Conservation (phyloP, 139 green algal species). For the Haematococcus sp. region DNA sequence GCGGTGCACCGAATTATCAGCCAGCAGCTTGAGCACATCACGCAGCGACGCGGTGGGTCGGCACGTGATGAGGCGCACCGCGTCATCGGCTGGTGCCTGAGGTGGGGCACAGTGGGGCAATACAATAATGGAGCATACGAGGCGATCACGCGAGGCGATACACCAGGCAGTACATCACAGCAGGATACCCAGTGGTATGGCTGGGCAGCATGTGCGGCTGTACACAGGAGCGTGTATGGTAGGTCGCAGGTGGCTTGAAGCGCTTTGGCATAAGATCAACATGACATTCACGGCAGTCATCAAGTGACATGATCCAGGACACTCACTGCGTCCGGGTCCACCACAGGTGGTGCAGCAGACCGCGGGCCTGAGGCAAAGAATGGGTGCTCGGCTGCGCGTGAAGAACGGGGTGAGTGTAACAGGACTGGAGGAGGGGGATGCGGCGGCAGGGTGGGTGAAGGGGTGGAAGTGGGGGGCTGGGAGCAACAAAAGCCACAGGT, state of each 20-base stretch:
- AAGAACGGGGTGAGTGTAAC: neutral
- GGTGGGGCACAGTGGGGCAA: neutral
- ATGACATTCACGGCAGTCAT: neutral
- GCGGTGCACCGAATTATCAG: slow-evolving; percentile 30
- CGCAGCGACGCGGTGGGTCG: too few relatives aligned
- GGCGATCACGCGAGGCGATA: neutral
- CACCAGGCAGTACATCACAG: neutral
- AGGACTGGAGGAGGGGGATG: neutral
- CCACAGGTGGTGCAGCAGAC: neutral
- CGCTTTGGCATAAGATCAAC: neutral
- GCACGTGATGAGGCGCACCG: too few relatives aligned
- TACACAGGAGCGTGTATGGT: neutral
- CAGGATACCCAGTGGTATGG: too few relatives aligned
- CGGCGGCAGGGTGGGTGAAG: neutral
- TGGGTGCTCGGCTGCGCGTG: slow-evolving; percentile 15
- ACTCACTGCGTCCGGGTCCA: slow-evolving; percentile 6
- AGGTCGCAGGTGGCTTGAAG: neutral
- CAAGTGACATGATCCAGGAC: neutral
- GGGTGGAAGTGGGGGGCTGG: neutral
- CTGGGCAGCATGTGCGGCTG: neutral
- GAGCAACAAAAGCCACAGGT: too few relatives aligned
- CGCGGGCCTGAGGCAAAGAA: slow-evolving; percentile 34
- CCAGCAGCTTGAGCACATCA: slow-evolving; percentile 21
- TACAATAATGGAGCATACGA: too few relatives aligned
- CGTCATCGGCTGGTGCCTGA: neutral